Conservation (phyloP, 331 rosid genomes). For the Rosa hybrid region DNA sequence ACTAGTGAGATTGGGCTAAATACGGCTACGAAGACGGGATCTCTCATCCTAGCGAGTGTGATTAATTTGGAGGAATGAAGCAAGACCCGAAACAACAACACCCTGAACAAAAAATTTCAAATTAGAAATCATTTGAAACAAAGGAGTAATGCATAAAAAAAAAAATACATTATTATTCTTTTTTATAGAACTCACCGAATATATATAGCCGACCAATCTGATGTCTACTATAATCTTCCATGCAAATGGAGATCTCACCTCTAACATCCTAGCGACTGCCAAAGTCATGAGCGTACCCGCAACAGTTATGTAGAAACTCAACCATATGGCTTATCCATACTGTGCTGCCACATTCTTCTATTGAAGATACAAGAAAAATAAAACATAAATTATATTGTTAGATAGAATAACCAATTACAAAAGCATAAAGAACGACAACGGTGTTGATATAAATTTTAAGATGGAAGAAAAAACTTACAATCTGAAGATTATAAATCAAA, state of each 20-base stretch:
- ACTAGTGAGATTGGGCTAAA: too few species aligned
- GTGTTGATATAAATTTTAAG: too few species aligned
- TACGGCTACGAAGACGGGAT: too few species aligned
- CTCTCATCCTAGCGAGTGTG: too few species aligned
- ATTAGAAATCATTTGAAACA: too few species aligned
- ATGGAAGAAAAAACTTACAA: background rate
- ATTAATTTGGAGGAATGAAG: too few species aligned
- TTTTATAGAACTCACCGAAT: background rate
- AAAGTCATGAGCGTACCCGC: background rate
- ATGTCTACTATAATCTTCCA: background rate
- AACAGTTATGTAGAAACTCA: too few species aligned
- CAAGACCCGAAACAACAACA: too few species aligned
- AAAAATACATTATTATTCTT: too few species aligned
- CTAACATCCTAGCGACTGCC: background rate
- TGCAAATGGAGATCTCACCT: background rate
- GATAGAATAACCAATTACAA: background rate
- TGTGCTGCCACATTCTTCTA: background rate
- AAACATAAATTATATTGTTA: background rate
- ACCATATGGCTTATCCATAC: background rate
- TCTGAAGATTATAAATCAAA: too few species aligned
- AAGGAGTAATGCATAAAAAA: too few species aligned
- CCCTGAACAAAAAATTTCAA: too few species aligned
- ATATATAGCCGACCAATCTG: background rate
- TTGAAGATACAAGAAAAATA: background rate
- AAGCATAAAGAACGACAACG: background rate